A percentile compares a stretch with the other conserved stretches of the same genome.
phyloP scores from a whole-genome alignment of 768 basidiomycete genomes.

The Erythrobasidium yunnanense region DNA sequence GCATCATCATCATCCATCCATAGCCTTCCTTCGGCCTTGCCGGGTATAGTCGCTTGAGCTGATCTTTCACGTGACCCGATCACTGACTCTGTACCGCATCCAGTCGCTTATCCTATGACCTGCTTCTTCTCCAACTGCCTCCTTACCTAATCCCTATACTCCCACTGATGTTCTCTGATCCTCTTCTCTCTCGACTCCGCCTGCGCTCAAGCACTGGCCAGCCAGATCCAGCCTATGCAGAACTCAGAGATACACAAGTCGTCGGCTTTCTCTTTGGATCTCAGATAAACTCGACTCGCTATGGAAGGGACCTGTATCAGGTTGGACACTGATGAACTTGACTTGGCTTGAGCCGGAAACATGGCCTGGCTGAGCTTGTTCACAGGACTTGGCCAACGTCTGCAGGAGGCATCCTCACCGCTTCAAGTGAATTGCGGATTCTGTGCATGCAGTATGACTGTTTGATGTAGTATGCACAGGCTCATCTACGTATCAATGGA shows the following conservation, averaged over 20 bases:
- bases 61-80: background rate
- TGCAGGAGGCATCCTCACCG: slow-evolving; percentile 13
- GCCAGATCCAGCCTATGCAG: background rate
- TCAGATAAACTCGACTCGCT: background rate
- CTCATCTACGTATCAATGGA: slow-evolving; percentile 20
- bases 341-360: background rate
- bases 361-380: background rate
- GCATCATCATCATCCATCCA: too few species aligned
- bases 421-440: slow-evolving; percentile 6
- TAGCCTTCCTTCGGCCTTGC: slow-evolving; percentile 16
- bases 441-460: background rate
- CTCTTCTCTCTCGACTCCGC: slow-evolving; percentile 8
- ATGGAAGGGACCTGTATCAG: slow-evolving; percentile 10
- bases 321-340: background rate
- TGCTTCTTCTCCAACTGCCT: background rate
- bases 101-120: background rate
- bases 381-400: background rate
- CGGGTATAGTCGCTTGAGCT: background rate
- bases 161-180: slow-evolving; percentile 19
- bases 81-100: background rate
- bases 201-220: background rate
- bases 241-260: slow-evolving; percentile 21
- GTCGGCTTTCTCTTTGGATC: slow-evolving; percentile 20
- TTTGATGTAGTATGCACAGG: background rate
- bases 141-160: background rate